phyloP scores from a whole-genome alignment of 176 grass and related monocot genomes.

The Carex kokanica region DNA sequence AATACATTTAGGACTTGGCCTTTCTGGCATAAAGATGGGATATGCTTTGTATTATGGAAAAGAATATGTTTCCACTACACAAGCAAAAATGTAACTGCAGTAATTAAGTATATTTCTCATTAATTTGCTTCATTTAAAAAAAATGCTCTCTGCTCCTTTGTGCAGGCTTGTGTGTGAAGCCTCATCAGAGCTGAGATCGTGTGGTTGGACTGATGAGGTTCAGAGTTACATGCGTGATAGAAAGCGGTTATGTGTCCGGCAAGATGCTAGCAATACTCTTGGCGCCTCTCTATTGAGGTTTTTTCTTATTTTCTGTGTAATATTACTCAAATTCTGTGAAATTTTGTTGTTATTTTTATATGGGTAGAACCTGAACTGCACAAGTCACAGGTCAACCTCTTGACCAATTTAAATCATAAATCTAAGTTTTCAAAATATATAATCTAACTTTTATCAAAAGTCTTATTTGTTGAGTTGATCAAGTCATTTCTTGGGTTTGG shows the following conservation, averaged over 20 bases:
- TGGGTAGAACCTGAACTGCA: neutral
- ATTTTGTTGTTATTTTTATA: neutral
- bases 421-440: neutral
- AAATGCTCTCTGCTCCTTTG: neutral
- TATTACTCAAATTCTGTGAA: neutral
- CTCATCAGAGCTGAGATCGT: slow-evolving; percentile 54
- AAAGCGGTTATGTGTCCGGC: slow-evolving; percentile 43
- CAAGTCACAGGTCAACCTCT: neutral
- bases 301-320: slow-evolving; percentile 22
- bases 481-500: neutral
- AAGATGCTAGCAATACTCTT: slow-evolving; percentile 38
- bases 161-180: slow-evolving; percentile 61
- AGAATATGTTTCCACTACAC: neutral
- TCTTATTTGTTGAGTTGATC: neutral
- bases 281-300: slow-evolving; percentile 3
- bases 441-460: neutral
- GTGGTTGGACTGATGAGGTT: slow-evolving; percentile 70
- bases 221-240: slow-evolving; percentile 55
- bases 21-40: neutral
- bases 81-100: neutral
- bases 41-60: slow-evolving; percentile 6
- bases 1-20: neutral
- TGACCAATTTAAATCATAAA: neutral
- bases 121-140: neutral
- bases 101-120: neutral